Evolutionary conservation across 345 rosid species (phyloP), one percentile per base, ranked within the genome.

Genomic region (Lenwebbia sp.): DNA sequence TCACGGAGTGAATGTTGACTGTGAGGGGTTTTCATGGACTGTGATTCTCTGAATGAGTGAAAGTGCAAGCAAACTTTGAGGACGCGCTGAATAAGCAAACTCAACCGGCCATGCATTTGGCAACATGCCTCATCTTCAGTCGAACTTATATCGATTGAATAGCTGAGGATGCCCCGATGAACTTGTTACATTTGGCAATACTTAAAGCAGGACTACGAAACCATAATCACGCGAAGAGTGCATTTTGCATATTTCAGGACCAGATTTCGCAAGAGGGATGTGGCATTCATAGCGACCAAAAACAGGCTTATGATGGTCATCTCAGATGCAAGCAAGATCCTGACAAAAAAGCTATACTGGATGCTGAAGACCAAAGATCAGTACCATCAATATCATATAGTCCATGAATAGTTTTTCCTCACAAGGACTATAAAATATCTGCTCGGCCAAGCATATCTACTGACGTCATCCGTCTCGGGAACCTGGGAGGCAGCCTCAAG

Each of bases 381-480:
- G 30, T 30, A 30, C 75, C 75, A 62, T 62, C 41, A 65, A 65
- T 17, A 30, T 65, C 22, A 65, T 30, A 9, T 7, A 30, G 17
- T 60, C 6, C 84, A 52, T 82, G 40, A 44, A 49, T 6, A 8
- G 37, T 1, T 15, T 51, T 33, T 22, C 26, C 30, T 54, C 21
- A 25, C 82, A 44, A 23, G 75, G 53, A 40, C 70, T 82, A 86
- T 28, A 74, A 47, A 78, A 86, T 86, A 74, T 87, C 86, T 21
- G 88, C 88, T 33, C 94, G 96, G 89, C 94, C 96, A 28, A 95
- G 95, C 96, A 95, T 94, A 85, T 96, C 98, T 25, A 89, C 91
- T 84, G 93, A 85, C 52, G 98, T 94, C 96, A 94, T 94, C 88
- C 92, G 92, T 88, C 98, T 88, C 3, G 96, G 98, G 87, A 96